Percentiles rank a stretch among this genome's conserved stretches.
Evolutionary conservation across 1,284 basidiomycete species (phyloP).

Genomic region (Tilletia indica): DNA sequence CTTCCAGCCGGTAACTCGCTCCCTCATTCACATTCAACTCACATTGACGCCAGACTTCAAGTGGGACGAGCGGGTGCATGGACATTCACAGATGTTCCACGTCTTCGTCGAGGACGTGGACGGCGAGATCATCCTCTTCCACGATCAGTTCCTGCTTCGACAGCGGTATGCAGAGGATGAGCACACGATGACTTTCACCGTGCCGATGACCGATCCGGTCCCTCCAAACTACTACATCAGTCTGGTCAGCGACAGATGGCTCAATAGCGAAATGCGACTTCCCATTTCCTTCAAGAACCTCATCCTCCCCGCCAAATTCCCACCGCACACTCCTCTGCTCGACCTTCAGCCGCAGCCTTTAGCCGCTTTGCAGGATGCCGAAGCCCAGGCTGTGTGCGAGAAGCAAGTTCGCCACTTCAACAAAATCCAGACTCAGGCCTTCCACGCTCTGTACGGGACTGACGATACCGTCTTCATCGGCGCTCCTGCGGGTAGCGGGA

Average conservation of each 20-base stretch:
- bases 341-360: conserved; percentile 89
- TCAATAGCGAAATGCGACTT: conserved; percentile 88
- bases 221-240: conserved; percentile 98
- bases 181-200: conserved; percentile 88
- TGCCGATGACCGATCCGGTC: conserved; percentile 93
- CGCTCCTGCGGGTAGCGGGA: conserved; percentile 92
- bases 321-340: conserved; percentile 83
- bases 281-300: conserved; percentile 98
- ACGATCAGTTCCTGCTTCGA: conserved; percentile 85
- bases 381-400: conserved; percentile 78
- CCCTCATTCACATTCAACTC: conserved; percentile 50
- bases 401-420: conserved; percentile 78
- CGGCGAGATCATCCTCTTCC: conserved; percentile 90
- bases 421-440: conserved; percentile 98
- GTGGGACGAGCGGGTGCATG: conserved; percentile 94
- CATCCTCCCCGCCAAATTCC: conserved; percentile 95
- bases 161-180: conserved; percentile 83
- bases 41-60: conserved; percentile 87
- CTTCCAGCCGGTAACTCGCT: conserved; percentile 48
- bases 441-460: conserved; percentile 92
- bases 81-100: conserved; percentile 78
- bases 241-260: conserved; percentile 89
- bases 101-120: conserved; percentile 95
- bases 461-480: conserved; percentile 96
- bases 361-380: conserved; percentile 84